Percentiles rank a stretch among this genome's conserved stretches.
Conservation (phyloP, 2,329 filamentous ascomycete genomes). For the Penicillium crustosum region DNA sequence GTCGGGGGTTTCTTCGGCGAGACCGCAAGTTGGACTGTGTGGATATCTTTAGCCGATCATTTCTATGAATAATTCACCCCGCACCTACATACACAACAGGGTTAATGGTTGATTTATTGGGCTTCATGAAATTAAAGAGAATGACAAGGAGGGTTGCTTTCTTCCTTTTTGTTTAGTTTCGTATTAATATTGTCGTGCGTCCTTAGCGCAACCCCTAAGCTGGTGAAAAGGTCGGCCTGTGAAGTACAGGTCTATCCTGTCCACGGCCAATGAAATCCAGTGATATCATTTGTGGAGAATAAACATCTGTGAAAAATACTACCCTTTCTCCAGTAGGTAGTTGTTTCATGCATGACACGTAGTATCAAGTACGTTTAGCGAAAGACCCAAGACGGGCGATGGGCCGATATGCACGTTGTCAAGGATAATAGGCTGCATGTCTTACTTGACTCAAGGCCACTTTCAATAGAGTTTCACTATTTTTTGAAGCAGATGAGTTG, state of each 20-base stretch:
- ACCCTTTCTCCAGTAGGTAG: not conserved
- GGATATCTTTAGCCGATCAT: conserved; percentile 8
- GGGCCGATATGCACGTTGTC: not conserved
- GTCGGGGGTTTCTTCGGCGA: not conserved
- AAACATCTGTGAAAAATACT: not conserved
- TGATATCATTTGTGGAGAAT: not conserved
- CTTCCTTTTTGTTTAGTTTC: not conserved
- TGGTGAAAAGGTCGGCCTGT: not conserved
- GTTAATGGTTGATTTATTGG: not conserved
- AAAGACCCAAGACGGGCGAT: not conserved
- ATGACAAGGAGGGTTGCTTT: not conserved
- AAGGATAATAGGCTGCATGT: not conserved
- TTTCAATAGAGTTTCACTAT: not conserved
- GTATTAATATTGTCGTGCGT: not conserved
- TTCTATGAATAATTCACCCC: conserved; percentile 3
- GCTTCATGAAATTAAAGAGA: not conserved
- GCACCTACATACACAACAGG: not conserved
- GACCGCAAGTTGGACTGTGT: not conserved
- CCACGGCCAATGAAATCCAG: not conserved
- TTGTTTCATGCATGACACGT: conserved; percentile 2
- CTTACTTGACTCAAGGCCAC: not conserved
- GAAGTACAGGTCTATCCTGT: not conserved
- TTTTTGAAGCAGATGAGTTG: not conserved
- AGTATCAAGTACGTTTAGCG: not conserved
- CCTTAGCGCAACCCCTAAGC: not conserved